Percentiles rank a stretch among this genome's conserved stretches.
Conservation (phyloP, 192 early-diverging fungal genomes). For the Thoreauomyces humboldtii region DNA sequence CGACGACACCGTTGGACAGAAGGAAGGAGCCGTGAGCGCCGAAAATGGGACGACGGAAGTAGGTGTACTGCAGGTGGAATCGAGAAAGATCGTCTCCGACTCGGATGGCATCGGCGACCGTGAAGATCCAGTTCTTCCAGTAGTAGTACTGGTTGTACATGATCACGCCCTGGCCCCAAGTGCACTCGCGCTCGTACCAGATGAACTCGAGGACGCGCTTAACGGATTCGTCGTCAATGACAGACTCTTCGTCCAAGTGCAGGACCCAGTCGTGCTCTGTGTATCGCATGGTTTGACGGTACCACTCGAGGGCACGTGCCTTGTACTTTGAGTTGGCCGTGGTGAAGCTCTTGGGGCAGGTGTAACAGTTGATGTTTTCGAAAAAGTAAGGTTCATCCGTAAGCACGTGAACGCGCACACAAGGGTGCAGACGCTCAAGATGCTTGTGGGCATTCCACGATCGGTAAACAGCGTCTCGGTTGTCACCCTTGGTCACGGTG, state of each 20-base stretch:
- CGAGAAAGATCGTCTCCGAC: constrained; percentile 57
- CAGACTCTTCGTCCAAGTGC: constrained; percentile 58
- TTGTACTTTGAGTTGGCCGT: constrained; percentile 55
- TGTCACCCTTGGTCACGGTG: constrained; percentile 56
- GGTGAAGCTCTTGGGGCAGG: constrained; percentile 48
- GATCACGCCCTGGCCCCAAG: constrained; percentile 56
- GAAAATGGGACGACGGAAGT: constrained; percentile 54
- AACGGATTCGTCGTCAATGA: constrained; percentile 58
- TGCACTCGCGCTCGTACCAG: constrained; percentile 54
- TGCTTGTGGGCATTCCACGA: constrained; percentile 57
- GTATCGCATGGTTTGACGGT: constrained; percentile 52
- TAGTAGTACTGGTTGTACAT: constrained; percentile 60
- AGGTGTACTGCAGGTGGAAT: constrained; percentile 60
- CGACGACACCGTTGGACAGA: constrained; percentile 50
- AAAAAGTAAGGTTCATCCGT: constrained; percentile 64
- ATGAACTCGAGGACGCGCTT: constrained; percentile 52
- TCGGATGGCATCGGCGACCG: constrained; percentile 57
- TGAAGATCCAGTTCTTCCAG: constrained; percentile 58
- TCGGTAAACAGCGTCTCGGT: constrained; percentile 53
- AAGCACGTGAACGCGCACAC: constrained; percentile 54
- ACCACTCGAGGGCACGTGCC: constrained; percentile 60
- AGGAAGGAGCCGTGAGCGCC: constrained; percentile 60
- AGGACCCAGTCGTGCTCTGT: constrained; percentile 61
- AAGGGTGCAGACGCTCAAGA: constrained; percentile 50
- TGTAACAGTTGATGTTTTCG: constrained; percentile 61